Base-by-base conservation (phyloP, 345 rosid species). In the Hibiscus trionum region DNA sequence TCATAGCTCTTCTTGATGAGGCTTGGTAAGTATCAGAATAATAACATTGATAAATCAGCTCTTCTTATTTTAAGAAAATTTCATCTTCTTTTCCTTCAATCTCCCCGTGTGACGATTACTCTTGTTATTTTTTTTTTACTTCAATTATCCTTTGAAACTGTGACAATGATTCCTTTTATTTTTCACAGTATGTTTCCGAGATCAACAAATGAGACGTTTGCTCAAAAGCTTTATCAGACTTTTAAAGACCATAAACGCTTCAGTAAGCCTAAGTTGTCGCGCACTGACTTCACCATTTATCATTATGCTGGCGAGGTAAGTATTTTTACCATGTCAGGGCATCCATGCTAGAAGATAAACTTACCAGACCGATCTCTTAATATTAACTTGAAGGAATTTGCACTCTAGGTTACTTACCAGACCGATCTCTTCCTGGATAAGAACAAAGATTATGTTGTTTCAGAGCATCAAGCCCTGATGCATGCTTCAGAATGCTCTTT, bases 251-350 rank as follows among this genome's bases (percentile, higher is more conserved):
- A 95, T 77, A 90, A 88, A 79, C 92, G 98, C 69, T 92, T 95
- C 78, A 82, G 78, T 83, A 92, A 95, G 80, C 99, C 99, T 73
- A 95, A 95, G 78, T 79, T 95, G 83, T 83, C 99, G 63, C 91
- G 86, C 66, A 90, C 91, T 27, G 98, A 95, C 85, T 95, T 95
- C 86, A 90, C 99, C 73, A 88, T 95, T 70, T 76, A 85, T 79
- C 99, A 95, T 79, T 95, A 95, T 71, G 99, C 99, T 72, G 99
- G 99, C 60, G 98, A 95, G 80, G 99, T 95, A 71, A 85, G 96
- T 78, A 72, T 79, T 75, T 73, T 46, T 56, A 11, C 58, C 31
- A 44, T 72, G 42, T 15, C 52, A 50, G 16, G 26, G 56, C 35
- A 29, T 49, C 9, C 31, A 10, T 50, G n/a, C 19, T 17, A 52